Evolutionary conservation across 495 filamentous ascomycete species (phyloP), one percentile per base, ranked within the genome.

Genomic region (Bathelium albidoporum): DNA sequence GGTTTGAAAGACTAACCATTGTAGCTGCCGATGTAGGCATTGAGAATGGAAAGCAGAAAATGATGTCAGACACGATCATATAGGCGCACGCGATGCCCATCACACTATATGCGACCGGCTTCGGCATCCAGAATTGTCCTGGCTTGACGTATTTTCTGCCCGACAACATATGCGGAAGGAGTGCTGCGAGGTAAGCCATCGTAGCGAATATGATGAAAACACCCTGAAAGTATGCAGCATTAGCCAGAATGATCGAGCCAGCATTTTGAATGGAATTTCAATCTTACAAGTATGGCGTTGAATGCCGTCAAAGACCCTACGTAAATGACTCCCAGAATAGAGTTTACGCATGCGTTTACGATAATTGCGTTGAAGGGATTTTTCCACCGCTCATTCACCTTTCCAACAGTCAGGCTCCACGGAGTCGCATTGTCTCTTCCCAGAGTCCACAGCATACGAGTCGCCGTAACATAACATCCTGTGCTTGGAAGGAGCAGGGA

Each of bases 361-460:
- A 92, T 60, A 0, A 86, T 89, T 0, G 89, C 82, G 65, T 85
- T 82, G 61, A 89, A 79, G 0, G 89, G 89, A 66, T 84, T 88
- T 45, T 82, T 78, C 49, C 82, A 79, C 1, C 53, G 74, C 52
- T 79, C 74, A 53, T 76, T 76, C 61, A 87, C 80, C 11, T 64
- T 65, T 39, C 75, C 72, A 45, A 85, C 76, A 62, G 77, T 75
- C 4, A 44, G 32, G 7, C 74, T 73, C 62, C 81, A 80, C 0
- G 83, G 83, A 1, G 80, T 77, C 2, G 83, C 83, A 60, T 84
- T 79, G 72, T 95, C 90, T 45, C 90, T 84, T 39, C 87, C 83
- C 4, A 95, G 79, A 2, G 89, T 87, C 89, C 89, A 95, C 64
- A 89, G 83, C 32, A 85, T 88, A n/a, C 90, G 84, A 22, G 88